Evolutionary conservation across 2,329 filamentous ascomycete species (phyloP).

Genomic region (Rhytidhysteron rufulum): DNA sequence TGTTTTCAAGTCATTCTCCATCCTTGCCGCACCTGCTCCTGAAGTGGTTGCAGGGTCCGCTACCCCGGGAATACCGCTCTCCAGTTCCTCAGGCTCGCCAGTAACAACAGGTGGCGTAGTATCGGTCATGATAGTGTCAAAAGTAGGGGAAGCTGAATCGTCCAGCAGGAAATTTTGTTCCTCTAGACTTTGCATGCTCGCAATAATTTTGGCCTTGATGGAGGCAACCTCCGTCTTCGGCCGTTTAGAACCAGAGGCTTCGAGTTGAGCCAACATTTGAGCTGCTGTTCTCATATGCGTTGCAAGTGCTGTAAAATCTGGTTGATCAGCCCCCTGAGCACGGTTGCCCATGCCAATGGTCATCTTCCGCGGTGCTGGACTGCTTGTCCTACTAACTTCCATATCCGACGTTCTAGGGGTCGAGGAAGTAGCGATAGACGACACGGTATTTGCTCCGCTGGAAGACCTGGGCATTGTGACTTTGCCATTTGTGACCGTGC

Average conservation of each 20-base stretch:
- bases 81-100: constrained; percentile 50
- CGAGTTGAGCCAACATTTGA: constrained; percentile 81
- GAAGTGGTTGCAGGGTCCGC: constrained; percentile 53
- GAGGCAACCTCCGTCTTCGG: constrained; percentile 77
- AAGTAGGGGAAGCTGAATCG: constrained; percentile 65
- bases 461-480: constrained; percentile 52
- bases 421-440: constrained; percentile 56
- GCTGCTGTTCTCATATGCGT: constrained; percentile 86
- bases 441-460: constrained; percentile 59
- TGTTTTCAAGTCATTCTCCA: constrained; percentile 88
- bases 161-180: constrained; percentile 79
- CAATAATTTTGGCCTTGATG: constrained; percentile 82
- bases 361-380: constrained; percentile 61
- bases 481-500: constrained; percentile 18
- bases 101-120: constrained; percentile 53
- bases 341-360: constrained; percentile 54
- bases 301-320: constrained; percentile 76
- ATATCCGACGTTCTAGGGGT: constrained; percentile 69
- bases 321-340: constrained; percentile 60
- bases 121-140: constrained; percentile 78
- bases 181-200: constrained; percentile 83
- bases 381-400: constrained; percentile 64
- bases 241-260: constrained; percentile 74
- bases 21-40: constrained; percentile 72
- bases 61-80: constrained; percentile 49